Percentiles rank a stretch among this genome's conserved stretches.
These are phyloP conservation scores for Phytophthora idaei DNA, from an alignment of 352 stramenopile species.

Conservation along the genomic window DNA sequence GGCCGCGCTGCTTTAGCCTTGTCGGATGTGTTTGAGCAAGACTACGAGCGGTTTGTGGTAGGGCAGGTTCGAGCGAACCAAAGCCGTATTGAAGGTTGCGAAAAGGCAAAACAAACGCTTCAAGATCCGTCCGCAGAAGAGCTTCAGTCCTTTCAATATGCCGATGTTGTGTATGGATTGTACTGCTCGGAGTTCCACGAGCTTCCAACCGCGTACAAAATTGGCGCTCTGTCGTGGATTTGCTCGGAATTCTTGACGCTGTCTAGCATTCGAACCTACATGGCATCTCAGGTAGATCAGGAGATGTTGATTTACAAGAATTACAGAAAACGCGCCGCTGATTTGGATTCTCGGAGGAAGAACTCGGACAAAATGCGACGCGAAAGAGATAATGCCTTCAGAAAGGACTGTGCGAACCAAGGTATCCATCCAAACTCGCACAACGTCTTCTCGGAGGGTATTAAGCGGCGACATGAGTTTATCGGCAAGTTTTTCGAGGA, in stretches of 20 bases:
- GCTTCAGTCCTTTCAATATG: constrained; percentile 45
- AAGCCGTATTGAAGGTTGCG: constrained; percentile 57
- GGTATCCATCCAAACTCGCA: constrained; percentile 74
- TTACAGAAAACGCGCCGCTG: constrained; percentile 52
- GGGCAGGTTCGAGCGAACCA: constrained; percentile 64
- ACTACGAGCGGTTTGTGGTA: constrained; percentile 79
- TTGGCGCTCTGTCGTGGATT: constrained; percentile 69
- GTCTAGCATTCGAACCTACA: constrained; percentile 55
- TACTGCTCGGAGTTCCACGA: constrained; percentile 77
- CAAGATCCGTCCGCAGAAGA: constrained; percentile 23
- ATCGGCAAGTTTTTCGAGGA: constrained; percentile 75
- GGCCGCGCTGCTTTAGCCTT: constrained; percentile 67
- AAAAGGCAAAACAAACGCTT: constrained; percentile 44
- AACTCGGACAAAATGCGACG: constrained; percentile 53
- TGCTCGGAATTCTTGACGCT: constrained; percentile 72
- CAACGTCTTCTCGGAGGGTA: constrained; percentile 66
- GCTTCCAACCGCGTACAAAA: constrained; percentile 64
- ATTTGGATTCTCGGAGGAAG: constrained; percentile 61
- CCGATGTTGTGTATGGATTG: constrained; percentile 70
- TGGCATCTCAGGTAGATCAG: constrained; percentile 65
- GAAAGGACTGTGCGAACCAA: constrained; percentile 59
- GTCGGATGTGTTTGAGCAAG: constrained; percentile 84
- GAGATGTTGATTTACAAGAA: constrained; percentile 61
- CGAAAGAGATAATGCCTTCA: constrained; percentile 67
- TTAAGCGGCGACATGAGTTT: constrained; percentile 65